Conservation (phyloP, 2,329 filamentous ascomycete genomes). For the Fusarium sp. region DNA sequence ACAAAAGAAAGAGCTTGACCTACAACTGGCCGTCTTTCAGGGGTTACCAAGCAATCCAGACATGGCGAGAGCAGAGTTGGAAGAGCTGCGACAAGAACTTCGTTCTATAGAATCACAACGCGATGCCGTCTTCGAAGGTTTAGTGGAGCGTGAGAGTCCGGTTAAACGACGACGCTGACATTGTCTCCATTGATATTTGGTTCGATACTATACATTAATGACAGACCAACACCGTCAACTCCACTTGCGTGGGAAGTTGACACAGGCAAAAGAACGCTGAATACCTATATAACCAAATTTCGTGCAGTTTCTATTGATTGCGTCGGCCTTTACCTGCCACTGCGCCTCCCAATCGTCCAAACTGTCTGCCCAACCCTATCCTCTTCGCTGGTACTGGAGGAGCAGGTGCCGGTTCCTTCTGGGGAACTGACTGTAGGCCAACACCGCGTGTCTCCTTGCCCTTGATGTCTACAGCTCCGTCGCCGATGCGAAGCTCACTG, state of each 20-base stretch:
- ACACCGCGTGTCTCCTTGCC: conserved; percentile 55
- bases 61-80: conserved; percentile 76
- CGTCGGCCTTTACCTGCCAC: conserved; percentile 72
- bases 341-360: conserved; percentile 77
- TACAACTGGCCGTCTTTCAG: conserved; percentile 72
- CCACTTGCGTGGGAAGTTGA: conserved; percentile 7
- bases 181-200: conserved; percentile 23
- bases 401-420: conserved; percentile 60
- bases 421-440: conserved; percentile 55
- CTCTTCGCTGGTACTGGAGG: conserved; percentile 65
- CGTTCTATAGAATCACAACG: conserved; percentile 69
- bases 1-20: conserved; percentile 69
- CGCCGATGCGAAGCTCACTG: conserved; percentile 55
- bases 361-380: conserved; percentile 73
- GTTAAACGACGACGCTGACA: conserved; percentile 53
- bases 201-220: conserved; percentile 37
- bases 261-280: conserved; percentile 16
- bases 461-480: conserved; percentile 55
- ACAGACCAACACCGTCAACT: conserved; percentile 6
- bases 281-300: conserved; percentile 16
- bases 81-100: conserved; percentile 73
- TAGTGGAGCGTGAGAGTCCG: conserved; percentile 73
- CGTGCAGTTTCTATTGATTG: conserved; percentile 44
- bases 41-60: conserved; percentile 78
- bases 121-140: conserved; percentile 78